Base-by-base conservation (phyloP, 495 filamentous ascomycete genomes). In the Hyphodiscus hymeniophilus region DNA sequence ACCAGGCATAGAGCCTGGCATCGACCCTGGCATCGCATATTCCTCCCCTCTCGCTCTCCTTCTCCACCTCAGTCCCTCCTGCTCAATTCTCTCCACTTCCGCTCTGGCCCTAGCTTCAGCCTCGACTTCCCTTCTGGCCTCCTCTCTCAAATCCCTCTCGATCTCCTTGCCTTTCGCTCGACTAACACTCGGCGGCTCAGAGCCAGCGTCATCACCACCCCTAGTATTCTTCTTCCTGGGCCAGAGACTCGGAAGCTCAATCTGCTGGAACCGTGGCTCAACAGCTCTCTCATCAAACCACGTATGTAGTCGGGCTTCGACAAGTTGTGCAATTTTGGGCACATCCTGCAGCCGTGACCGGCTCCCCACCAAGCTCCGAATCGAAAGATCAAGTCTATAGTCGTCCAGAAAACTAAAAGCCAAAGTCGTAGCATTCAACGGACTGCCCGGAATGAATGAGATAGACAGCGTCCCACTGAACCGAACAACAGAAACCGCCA, bases 221-320 rank as follows among this genome's bases (percentile, higher is more conserved):
- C 87, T 68, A 13, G 87, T 88, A 57, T 86, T 90, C 66, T 76
- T 75, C 66, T 86, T 97, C 41, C 94, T 70, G 7, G 94, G 92
- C 92, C 92, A 98, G 45, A 98, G 67, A 60, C 87, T 92, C 6
- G 92, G 92, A 21, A 98, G 67, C 7, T 85, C 88, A 31, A 98
- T 91, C 45, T 97, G 88, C 60, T 98, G 92, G 51, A 98, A 95
- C 20, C 89, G 76, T 8, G 92, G 92, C 66, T 97, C 92, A 2
- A 98, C 92, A 45, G 85, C 88, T 24, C 92, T 80, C 59, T 97
- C 92, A 61, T 98, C 92, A 55, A 98, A 95, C 92, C 92, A 98
- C 21, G 84, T 80, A 61, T 97, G 92, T 6, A 98, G 74, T 7
- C 91, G 76, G 4, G 82, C 81, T 65, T 98, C 92, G 32, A 98